A percentile compares a stretch with the other conserved stretches of the same genome.
These are phyloP conservation scores for Cercophora samala DNA, from an alignment of 495 filamentous ascomycete species.

Conservation along the genomic window DNA sequence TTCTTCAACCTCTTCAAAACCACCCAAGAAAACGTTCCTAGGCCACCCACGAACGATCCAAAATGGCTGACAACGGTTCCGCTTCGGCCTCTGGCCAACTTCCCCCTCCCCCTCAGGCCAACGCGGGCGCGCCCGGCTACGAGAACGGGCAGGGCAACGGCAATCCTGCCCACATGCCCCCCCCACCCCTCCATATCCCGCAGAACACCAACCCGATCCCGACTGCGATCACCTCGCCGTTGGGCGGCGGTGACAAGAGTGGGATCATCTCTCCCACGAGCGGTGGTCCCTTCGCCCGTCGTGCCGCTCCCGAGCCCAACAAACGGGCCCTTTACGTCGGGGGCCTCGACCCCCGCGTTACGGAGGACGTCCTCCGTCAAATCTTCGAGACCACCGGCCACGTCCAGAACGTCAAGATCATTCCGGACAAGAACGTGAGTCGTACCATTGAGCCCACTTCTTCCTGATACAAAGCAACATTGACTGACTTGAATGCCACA, in stretches of 20 bases:
- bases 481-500: constrained; percentile 33
- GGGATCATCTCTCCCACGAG: constrained; percentile 79
- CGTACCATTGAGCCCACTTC: background rate
- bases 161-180: constrained; percentile 83
- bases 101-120: constrained; percentile 62
- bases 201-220: constrained; percentile 97
- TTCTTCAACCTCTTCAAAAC: background rate
- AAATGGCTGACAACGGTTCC: constrained; percentile 67
- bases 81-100: constrained; percentile 55
- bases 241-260: constrained; percentile 60
- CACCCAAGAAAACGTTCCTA: background rate
- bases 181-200: constrained; percentile 88
- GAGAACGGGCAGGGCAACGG: constrained; percentile 65
- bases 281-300: constrained; percentile 77
- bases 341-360: constrained; percentile 90
- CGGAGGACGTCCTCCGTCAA: constrained; percentile 92
- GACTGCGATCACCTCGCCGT: constrained; percentile 84
- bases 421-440: constrained; percentile 96
- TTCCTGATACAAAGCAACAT: background rate
- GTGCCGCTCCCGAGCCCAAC: constrained; percentile 95
- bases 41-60: constrained; percentile 18
- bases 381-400: constrained; percentile 99
- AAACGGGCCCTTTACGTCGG: constrained; percentile 97
- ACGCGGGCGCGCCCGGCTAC: constrained; percentile 67
- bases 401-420: constrained; percentile 98